These are phyloP conservation scores for Xylariaceae sp. DNA, from an alignment of 2,329 filamentous ascomycete genomes.

Conservation along the genomic window DNA sequence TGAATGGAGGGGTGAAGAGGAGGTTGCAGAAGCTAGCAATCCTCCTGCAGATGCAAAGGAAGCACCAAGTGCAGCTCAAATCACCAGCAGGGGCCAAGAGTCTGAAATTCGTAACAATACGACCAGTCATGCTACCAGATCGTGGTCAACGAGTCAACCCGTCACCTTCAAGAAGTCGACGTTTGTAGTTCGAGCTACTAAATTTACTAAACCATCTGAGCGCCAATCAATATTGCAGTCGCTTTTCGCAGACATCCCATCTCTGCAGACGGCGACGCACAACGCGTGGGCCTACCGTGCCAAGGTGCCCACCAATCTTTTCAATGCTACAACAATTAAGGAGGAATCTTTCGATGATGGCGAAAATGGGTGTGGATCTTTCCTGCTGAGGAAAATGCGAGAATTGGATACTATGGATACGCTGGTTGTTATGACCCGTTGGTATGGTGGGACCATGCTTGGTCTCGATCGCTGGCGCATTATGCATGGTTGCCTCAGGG, in stretches of 20 bases:
- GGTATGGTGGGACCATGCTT: slow-evolving; percentile 58
- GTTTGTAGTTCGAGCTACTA: slow-evolving; percentile 51
- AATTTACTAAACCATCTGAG: slow-evolving; percentile 36
- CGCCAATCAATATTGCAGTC: slow-evolving; percentile 42
- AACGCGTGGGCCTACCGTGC: slow-evolving; percentile 53
- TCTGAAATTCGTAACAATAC: slow-evolving; percentile 15
- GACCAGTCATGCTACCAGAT: slow-evolving; percentile 23
- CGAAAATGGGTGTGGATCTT: slow-evolving; percentile 54
- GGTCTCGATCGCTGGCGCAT: slow-evolving; percentile 58
- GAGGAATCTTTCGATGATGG: slow-evolving; percentile 56
- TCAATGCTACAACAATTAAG: slow-evolving; percentile 35
- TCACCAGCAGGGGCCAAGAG: slow-evolving; percentile 17
- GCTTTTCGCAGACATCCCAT: slow-evolving; percentile 44
- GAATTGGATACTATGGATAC: slow-evolving; percentile 47
- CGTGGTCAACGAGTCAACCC: slow-evolving; percentile 49
- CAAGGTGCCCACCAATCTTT: slow-evolving; percentile 31
- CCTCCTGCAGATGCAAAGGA: slow-evolving; percentile 11
- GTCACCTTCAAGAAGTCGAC: slow-evolving; percentile 50
- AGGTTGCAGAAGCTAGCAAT: slow-evolving; percentile 20
- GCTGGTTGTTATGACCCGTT: slow-evolving; percentile 55
- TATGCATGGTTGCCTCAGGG: slow-evolving; percentile 53
- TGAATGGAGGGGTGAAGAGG: slow-evolving; percentile 46
- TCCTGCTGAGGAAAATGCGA: slow-evolving; percentile 50
- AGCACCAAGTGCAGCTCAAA: slow-evolving; percentile 16
- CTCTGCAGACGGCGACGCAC: slow-evolving; percentile 51